Percentiles rank a stretch among this genome's conserved stretches.
phyloP scores from a whole-genome alignment of 169 alveolate species.

The Plasmodium reichenowi region DNA sequence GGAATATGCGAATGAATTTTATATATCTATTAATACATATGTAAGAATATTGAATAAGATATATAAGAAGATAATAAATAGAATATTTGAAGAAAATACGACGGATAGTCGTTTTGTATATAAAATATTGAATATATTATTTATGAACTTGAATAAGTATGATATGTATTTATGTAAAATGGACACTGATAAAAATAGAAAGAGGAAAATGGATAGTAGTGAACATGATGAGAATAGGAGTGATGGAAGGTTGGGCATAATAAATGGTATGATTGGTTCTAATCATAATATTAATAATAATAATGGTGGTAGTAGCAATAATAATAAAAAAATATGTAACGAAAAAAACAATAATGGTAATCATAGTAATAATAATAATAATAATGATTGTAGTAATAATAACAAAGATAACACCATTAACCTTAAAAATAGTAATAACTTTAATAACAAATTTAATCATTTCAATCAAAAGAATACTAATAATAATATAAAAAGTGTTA shows the following conservation, averaged over 20 bases:
- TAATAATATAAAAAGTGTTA: too few relatives aligned
- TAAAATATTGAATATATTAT: constrained; percentile 27
- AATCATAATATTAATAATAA: background rate
- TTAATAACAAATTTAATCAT: too few relatives aligned
- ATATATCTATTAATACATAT: constrained; percentile 46
- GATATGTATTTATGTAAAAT: constrained; percentile 25
- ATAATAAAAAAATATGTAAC: constrained; percentile 30
- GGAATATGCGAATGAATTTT: constrained; percentile 22
- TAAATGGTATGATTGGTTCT: background rate
- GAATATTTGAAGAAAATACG: constrained; percentile 50
- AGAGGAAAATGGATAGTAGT: constrained; percentile 28
- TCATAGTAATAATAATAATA: background rate
- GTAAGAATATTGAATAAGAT: constrained; percentile 51
- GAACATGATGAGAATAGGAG: background rate
- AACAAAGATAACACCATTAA: too few relatives aligned
- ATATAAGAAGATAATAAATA: constrained; percentile 50
- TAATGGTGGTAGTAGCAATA: background rate
- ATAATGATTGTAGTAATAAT: too few relatives aligned
- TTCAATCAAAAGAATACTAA: too few relatives aligned
- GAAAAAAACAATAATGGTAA: background rate
- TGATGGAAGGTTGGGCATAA: background rate
- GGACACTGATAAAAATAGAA: constrained; percentile 34
- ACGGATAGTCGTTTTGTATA: constrained; percentile 49
- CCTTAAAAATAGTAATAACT: too few relatives aligned
- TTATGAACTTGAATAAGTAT: constrained; percentile 23